These are phyloP conservation scores for Tilletia setariae DNA, from an alignment of 1,284 basidiomycete genomes.

Conservation along the genomic window DNA sequence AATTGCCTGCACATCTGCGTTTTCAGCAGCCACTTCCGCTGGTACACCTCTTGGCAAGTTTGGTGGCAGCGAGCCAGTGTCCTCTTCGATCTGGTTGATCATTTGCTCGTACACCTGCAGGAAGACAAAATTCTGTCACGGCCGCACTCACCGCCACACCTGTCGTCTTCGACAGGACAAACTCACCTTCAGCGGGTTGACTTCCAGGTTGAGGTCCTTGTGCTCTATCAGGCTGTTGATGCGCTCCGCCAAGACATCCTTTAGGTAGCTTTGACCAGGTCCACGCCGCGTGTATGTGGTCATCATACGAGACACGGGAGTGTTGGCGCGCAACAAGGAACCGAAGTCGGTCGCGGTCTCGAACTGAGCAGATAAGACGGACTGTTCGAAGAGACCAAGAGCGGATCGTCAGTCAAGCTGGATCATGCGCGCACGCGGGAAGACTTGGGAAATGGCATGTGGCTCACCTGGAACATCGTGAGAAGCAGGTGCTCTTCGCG, in stretches of 20 bases:
- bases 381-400: slow-evolving; percentile 60
- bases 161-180: too few species aligned
- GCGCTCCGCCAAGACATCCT: slow-evolving; percentile 89
- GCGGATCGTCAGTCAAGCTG: too few species aligned
- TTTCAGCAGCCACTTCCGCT: slow-evolving; percentile 86
- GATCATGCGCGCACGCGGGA: not conserved
- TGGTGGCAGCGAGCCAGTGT: slow-evolving; percentile 81
- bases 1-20: slow-evolving; percentile 91
- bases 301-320: slow-evolving; percentile 99
- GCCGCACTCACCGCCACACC: too few species aligned
- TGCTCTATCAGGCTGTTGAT: slow-evolving; percentile 98
- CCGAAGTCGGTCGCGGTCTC: slow-evolving; percentile 97
- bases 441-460: not conserved
- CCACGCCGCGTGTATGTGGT: slow-evolving; percentile 97
- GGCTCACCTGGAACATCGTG: slow-evolving; percentile 81
- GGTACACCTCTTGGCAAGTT: slow-evolving; percentile 87
- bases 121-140: too few species aligned
- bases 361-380: slow-evolving; percentile 94
- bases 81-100: slow-evolving; percentile 96
- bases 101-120: slow-evolving; percentile 90
- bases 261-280: slow-evolving; percentile 95
- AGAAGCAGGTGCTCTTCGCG: slow-evolving; percentile 95
- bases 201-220: slow-evolving; percentile 96
- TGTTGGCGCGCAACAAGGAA: slow-evolving; percentile 92
- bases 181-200: slow-evolving; percentile 90